Evolutionary conservation across 495 filamentous ascomycete genomes (phyloP).

Genomic region (Delitschia confertaspora): DNA sequence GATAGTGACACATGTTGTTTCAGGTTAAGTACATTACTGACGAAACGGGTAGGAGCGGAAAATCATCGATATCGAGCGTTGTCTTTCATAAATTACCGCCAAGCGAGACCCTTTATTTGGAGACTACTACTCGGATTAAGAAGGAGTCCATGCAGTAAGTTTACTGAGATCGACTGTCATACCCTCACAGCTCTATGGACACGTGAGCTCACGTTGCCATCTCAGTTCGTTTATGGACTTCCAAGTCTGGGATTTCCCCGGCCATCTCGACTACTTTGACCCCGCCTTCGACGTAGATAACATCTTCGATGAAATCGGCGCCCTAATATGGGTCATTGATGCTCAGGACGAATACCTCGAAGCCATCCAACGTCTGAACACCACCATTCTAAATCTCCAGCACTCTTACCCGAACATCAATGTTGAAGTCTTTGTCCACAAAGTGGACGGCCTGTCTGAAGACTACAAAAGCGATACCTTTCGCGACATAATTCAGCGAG

Average conservation of each 20-base stretch:
- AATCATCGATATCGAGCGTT: conserved; percentile 94
- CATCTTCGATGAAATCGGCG: conserved; percentile 87
- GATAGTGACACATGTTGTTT: conserved; percentile 26
- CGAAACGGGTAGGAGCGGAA: conserved; percentile 63
- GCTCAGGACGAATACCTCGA: conserved; percentile 95
- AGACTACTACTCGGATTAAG: conserved; percentile 85
- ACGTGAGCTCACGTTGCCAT: neutral
- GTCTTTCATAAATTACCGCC: conserved; percentile 97
- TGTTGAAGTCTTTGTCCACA: conserved; percentile 96
- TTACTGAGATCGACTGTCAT: neutral
- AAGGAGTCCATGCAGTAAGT: conserved; percentile 86
- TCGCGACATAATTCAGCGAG: conserved; percentile 90
- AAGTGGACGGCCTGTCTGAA: conserved; percentile 88
- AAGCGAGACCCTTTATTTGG: conserved; percentile 86
- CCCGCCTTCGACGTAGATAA: conserved; percentile 78
- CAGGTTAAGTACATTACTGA: conserved; percentile 25
- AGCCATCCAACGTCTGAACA: conserved; percentile 74
- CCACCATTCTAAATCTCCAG: conserved; percentile 78
- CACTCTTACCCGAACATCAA: conserved; percentile 83
- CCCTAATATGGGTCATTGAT: conserved; percentile 96
- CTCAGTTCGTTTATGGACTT: conserved; percentile 95
- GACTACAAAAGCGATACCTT: conserved; percentile 91
- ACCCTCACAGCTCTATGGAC: neutral
- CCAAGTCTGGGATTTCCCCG: conserved; percentile 94
- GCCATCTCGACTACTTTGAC: conserved; percentile 83